Evolutionary conservation across 306 rosid genomes (phyloP).

Genomic region (Argentina anserina): DNA sequence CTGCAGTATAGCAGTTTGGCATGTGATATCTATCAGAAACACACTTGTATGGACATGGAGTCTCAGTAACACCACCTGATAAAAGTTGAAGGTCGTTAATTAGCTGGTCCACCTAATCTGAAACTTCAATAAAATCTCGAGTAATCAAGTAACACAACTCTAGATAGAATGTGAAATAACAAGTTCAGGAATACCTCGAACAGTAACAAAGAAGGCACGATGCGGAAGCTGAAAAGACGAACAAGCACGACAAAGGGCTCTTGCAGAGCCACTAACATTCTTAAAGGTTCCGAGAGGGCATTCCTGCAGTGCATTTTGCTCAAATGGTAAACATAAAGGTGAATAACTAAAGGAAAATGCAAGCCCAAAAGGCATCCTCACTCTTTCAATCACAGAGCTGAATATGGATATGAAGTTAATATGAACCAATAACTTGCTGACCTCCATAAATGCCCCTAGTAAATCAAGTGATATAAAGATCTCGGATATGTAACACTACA

Average conservation of each 20-base stretch:
- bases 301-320: slow-evolving; percentile 54
- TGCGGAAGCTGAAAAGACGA: slow-evolving; percentile 63
- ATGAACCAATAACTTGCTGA: slow-evolving; percentile 5
- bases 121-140: neutral
- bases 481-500: neutral
- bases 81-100: slow-evolving; percentile 6
- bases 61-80: slow-evolving; percentile 50
- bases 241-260: slow-evolving; percentile 63
- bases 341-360: neutral
- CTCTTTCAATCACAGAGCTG: neutral
- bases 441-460: neutral
- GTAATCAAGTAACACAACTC: slow-evolving; percentile 6
- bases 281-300: slow-evolving; percentile 92
- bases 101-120: neutral
- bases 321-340: neutral
- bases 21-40: slow-evolving; percentile 51
- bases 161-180: slow-evolving; percentile 11
- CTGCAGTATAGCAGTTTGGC: slow-evolving; percentile 57
- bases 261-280: slow-evolving; percentile 77
- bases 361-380: neutral
- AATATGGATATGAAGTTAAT: neutral
- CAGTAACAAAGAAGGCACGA: slow-evolving; percentile 60
- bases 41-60: slow-evolving; percentile 57
- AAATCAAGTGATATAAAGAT: neutral
- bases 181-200: slow-evolving; percentile 63